Evolutionary conservation across 139 green algal genomes (phyloP), one percentile per base, ranked within the genome.

Genomic region (Chlamydomonas sp.): DNA sequence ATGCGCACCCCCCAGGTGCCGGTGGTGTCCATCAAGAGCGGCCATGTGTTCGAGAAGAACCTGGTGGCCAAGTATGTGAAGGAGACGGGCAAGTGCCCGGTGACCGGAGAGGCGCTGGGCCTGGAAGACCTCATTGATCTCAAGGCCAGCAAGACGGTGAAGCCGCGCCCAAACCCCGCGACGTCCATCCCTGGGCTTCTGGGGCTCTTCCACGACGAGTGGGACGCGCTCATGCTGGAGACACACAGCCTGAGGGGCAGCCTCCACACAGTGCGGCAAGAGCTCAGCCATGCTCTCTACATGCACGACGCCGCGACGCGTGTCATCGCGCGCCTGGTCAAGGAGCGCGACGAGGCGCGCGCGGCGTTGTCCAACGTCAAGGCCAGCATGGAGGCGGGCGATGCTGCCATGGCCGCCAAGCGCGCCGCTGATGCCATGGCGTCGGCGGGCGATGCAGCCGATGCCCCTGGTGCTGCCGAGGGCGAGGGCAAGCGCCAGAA

Each of bases 101-200:
- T 97, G 2, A 96, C 91, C 1, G 67, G 78, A 1, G 86, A 92
- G 54, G 33, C 78, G 2, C 73, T 96, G 2, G 74, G 76, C 0
- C 5, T 74, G 30, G 91, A 96, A 8, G 94, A 98, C 54, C 73
- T 98, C 38, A 34, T 98, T 5, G 68, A 81, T 3, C 35, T 98
- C 2, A 89, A 90, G 62, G 69, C 64, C 16, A 84, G 71, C 71
- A 86, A 90, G 79, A 82, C 79, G 1, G 79, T 92, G 5, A 97
- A 97, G 75, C 90, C 94, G 0, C 72, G 94, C 29, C 76, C 87
- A 3, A 70, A 82, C 1, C 70, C 90, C 35, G 89, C 87, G 3
- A 94, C 87, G 49, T 96, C 87, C 75, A 93, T 99, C 36, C 94
- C 94, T 5, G 94, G 94, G 38, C 73, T 99, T 58, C 81, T 99